Percentiles rank a stretch among this genome's conserved stretches.
Conservation (phyloP, 2,329 filamentous ascomycete species). For the Aureobasidium sp. region DNA sequence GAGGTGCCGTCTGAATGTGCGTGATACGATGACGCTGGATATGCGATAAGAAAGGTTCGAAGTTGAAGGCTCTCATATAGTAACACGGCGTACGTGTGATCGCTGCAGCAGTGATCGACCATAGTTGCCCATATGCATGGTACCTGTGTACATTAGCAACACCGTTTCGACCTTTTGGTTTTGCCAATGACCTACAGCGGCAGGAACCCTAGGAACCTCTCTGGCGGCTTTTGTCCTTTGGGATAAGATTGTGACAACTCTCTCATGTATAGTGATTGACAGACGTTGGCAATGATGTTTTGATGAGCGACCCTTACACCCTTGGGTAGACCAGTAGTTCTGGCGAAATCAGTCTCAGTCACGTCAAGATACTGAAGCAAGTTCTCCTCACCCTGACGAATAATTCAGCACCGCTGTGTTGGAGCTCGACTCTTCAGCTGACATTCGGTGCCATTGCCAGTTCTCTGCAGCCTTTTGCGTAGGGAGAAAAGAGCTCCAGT, state of each 20-base stretch:
- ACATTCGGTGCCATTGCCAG: constrained; percentile 50
- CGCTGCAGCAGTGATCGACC: constrained; percentile 41
- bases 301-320: constrained; percentile 50
- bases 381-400: constrained; percentile 25
- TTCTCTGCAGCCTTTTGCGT: constrained; percentile 26
- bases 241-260: constrained; percentile 36
- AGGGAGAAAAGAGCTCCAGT: constrained; percentile 16
- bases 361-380: not conserved
- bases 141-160: constrained; percentile 23
- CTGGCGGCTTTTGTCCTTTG: constrained; percentile 23
- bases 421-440: constrained; percentile 37
- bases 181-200: constrained; percentile 29
- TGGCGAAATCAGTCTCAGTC: constrained; percentile 12
- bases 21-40: constrained; percentile 42
- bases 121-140: constrained; percentile 41
- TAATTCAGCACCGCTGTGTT: constrained; percentile 31
- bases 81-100: constrained; percentile 38
- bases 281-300: constrained; percentile 46
- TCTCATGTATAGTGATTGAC: constrained; percentile 44
- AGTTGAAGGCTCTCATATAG: constrained; percentile 46
- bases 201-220: constrained; percentile 41
- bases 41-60: constrained; percentile 36
- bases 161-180: constrained; percentile 25
- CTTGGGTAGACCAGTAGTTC: constrained; percentile 50
- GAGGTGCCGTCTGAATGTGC: constrained; percentile 45